phyloP scores from a whole-genome alignment of 1,284 basidiomycete species.

The Pseudozyma hubeiensis region DNA sequence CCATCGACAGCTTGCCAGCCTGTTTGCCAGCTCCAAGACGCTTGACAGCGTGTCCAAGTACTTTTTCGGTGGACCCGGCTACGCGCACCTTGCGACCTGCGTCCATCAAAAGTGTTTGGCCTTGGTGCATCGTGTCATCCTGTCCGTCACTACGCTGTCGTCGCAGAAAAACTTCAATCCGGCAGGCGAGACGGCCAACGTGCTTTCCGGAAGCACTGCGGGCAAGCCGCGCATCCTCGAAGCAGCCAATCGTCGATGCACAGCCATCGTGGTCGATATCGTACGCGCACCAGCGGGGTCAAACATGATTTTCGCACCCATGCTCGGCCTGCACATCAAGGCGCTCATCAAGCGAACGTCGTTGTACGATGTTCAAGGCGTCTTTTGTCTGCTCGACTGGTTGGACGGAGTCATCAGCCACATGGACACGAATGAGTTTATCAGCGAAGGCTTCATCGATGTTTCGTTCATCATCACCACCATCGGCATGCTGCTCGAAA shows the following conservation, averaged over 20 bases:
- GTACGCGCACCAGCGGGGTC: constrained; percentile 52
- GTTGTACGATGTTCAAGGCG: constrained; percentile 65
- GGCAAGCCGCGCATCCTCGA: constrained; percentile 66
- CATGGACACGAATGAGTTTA: constrained; percentile 61
- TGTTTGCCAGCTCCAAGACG: constrained; percentile 49
- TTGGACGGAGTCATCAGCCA: constrained; percentile 61
- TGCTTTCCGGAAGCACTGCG: constrained; percentile 61
- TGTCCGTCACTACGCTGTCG: constrained; percentile 65
- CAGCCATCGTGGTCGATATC: constrained; percentile 64
- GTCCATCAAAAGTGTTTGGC: constrained; percentile 65
- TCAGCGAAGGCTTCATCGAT: constrained; percentile 53
- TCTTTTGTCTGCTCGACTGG: constrained; percentile 66
- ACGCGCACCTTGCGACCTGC: constrained; percentile 63
- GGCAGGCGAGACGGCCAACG: constrained; percentile 63
- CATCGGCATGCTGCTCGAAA: constrained; percentile 58
- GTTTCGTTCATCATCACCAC: constrained; percentile 61
- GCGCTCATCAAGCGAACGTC: constrained; percentile 63
- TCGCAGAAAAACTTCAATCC: constrained; percentile 67
- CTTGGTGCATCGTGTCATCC: constrained; percentile 61
- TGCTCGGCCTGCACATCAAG: constrained; percentile 63
- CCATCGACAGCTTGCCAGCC: constrained; percentile 60
- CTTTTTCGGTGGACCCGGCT: constrained; percentile 64
- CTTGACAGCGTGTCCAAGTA: constrained; percentile 46
- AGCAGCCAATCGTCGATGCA: constrained; percentile 63
- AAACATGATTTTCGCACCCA: constrained; percentile 58